A percentile compares a stretch with the other conserved stretches of the same genome.
Evolutionary conservation across 2,329 filamentous ascomycete genomes (phyloP).

Genomic region (Sporothrix inflata): DNA sequence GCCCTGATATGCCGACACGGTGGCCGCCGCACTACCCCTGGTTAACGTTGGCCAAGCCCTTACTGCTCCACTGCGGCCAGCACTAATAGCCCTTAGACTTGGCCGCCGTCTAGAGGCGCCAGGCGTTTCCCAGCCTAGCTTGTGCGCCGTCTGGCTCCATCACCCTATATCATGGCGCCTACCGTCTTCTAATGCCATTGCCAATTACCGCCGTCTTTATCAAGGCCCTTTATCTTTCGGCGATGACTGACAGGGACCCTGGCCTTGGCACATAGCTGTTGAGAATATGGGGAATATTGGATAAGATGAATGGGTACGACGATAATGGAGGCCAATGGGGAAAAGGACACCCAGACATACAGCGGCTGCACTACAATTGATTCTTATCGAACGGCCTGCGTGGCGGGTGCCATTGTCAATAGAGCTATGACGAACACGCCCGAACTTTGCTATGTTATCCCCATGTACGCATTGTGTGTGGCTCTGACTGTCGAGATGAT

Average conservation of each 20-base stretch:
- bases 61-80: conserved; percentile 22
- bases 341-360: not conserved
- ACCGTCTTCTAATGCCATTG: no score
- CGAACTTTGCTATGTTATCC: not conserved
- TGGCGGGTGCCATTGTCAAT: not conserved
- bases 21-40: not conserved
- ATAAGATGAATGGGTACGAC: not conserved
- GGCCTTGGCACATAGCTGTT: not conserved
- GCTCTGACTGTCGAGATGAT: not conserved
- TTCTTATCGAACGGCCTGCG: not conserved
- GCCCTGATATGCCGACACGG: not conserved
- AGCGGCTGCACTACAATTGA: not conserved
- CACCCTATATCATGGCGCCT: no score
- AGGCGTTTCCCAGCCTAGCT: not conserved
- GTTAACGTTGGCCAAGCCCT: not conserved
- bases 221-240: conserved; percentile 4
- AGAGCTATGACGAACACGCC: not conserved
- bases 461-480: not conserved
- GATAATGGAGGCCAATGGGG: not conserved
- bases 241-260: not conserved
- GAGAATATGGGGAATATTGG: no score
- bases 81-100: conserved; percentile 19
- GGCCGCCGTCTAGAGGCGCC: conserved; percentile 13
- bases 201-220: not conserved
- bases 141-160: not conserved